Conservation (phyloP, 2,329 filamentous ascomycete species). For the Diaporthe eres region DNA sequence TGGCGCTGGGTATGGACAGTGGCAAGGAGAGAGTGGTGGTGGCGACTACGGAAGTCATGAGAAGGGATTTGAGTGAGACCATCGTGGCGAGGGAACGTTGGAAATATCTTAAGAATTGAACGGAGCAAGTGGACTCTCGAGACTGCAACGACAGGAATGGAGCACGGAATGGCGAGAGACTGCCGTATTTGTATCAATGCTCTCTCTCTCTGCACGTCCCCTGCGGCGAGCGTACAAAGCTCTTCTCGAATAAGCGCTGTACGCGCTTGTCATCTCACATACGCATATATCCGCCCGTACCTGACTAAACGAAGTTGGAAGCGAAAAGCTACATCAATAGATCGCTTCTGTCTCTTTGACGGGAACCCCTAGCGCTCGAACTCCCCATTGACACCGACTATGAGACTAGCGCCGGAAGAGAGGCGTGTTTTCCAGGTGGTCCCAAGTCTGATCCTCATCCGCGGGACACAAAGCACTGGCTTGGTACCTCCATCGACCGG, state of each 20-base stretch:
- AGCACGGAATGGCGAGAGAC: too few relatives aligned
- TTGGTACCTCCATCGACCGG: neutral
- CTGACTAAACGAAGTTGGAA: too few relatives aligned
- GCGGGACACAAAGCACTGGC: neutral
- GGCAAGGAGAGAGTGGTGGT: neutral
- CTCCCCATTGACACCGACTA: too few relatives aligned
- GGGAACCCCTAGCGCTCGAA: neutral
- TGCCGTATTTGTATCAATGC: neutral
- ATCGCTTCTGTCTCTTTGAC: neutral
- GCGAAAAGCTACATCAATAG: neutral
- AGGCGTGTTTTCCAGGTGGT: neutral
- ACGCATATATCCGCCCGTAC: neutral
- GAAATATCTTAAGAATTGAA: too few relatives aligned
- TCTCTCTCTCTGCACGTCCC: too few relatives aligned
- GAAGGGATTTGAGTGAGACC: neutral
- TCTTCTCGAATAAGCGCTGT: too few relatives aligned
- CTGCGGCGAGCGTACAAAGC: too few relatives aligned
- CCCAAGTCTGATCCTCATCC: neutral
- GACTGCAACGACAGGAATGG: neutral
- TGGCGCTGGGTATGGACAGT: neutral
- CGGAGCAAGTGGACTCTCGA: accelerated
- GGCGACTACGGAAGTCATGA: neutral
- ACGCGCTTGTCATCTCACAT: neutral
- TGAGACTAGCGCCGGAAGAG: neutral
- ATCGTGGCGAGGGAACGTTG: neutral